Evolutionary conservation across 169 alveolate genomes (phyloP).

Genomic region (Plasmodium gallinaceum): DNA sequence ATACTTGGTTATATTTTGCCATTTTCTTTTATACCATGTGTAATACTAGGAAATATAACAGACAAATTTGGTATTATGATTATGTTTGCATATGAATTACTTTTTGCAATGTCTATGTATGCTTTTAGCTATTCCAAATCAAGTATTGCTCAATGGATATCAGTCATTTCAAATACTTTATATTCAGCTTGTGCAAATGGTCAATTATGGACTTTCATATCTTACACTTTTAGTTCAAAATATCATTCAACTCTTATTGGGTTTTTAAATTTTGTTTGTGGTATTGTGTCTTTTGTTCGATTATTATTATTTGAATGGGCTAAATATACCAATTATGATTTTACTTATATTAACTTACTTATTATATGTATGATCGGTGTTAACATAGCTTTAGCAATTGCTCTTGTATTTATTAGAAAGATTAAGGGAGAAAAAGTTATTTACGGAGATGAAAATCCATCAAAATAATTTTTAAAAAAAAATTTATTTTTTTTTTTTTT

Average conservation of each 20-base stretch:
- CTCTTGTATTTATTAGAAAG: constrained; percentile 20
- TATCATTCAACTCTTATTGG: constrained; percentile 79
- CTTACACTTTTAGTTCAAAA: constrained; percentile 80
- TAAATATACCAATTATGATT: constrained; percentile 48
- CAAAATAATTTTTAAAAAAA: not conserved
- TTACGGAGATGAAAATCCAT: constrained; percentile 35
- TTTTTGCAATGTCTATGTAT: constrained; percentile 57
- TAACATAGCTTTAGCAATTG: constrained; percentile 9
- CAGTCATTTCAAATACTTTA: constrained; percentile 75
- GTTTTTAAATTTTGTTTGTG: constrained; percentile 76
- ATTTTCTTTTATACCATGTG: constrained; percentile 75
- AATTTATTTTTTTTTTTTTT: too few relatives aligned
- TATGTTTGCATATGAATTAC: constrained; percentile 75
- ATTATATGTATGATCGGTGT: constrained; percentile 29
- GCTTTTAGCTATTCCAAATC: constrained; percentile 35
- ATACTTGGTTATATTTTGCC: constrained; percentile 72
- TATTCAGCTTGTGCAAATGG: constrained; percentile 79
- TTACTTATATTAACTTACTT: constrained; percentile 51
- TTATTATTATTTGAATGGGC: constrained; percentile 63
- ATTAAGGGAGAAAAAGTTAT: constrained; percentile 37
- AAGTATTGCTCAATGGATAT: constrained; percentile 44
- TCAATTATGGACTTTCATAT: constrained; percentile 78
- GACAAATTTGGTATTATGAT: constrained; percentile 78
- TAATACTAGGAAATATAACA: constrained; percentile 69
- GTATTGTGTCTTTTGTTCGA: constrained; percentile 69